Evolutionary conservation across 305 asterid genomes (phyloP), one percentile per base, ranked within the genome.

Genomic region (Fraxinus albicans): DNA sequence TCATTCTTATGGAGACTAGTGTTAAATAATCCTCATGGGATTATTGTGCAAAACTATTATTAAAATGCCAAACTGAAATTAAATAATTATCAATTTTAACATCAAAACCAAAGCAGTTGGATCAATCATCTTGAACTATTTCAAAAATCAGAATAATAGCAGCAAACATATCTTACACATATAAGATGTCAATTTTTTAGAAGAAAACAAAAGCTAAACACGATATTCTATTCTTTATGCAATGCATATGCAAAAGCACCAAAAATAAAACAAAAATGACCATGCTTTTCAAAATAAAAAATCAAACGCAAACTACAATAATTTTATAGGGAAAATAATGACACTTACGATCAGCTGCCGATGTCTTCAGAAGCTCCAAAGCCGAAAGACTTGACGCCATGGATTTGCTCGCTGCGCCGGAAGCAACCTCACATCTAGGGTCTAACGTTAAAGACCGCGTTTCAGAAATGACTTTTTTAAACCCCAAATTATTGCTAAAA

Each of bases 271-370:
- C 23, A 55, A n/a, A n/a, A n/a, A 6, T 5, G 23, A 5, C 65
- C 65, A n/a, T n/a, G 65, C 25, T 55, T n/a, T 55, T n/a, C 3
- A 55, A 53, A 17, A 5, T 5, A 55, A 50, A 55, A 63, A 23
- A 29, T 63, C 72, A 2, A 63, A 63, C 29, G 72, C 9, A 3
- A 65, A 65, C 34, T 8, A 65, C 8, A 69, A 69, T 9, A 29
- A 76, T 42, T 33, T 65, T 12, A 23, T 47, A 19, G 17, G 21
- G 70, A 77, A 35, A 23, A 19, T 8, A 76, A 21, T 69, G 75
- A 79, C 72, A 85, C 96, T 86, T 88, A 95, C 99, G 92, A 79
- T 90, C 92, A 65, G 92, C 92, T 4, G 95, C 93, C 55, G 99
- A 92, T 63, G 94, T 77, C 87, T 95, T 95, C 70, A 95, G 97